Evolutionary conservation across 139 green algal genomes (phyloP).

Genomic region (Limnomonas spitsbergensis): DNA sequence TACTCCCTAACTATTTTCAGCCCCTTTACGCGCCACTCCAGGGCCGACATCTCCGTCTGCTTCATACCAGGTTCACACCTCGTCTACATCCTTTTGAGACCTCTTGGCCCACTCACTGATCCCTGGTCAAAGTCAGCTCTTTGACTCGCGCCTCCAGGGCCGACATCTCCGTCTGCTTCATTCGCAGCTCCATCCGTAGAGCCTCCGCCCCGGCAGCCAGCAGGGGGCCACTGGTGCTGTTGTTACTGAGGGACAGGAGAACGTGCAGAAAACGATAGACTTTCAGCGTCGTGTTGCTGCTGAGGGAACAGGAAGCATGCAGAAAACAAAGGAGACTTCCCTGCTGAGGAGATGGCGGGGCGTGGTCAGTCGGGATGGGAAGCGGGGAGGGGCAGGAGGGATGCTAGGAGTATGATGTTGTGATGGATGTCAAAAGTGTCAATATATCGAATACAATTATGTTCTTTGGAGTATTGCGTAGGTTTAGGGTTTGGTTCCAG

Average conservation of each 20-base stretch:
- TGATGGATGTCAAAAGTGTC: no score
- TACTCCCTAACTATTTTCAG: no score
- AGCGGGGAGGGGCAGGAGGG: no score
- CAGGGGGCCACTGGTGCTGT: background rate
- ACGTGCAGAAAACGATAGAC: background rate
- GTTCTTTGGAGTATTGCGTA: no score
- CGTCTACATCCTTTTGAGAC: no score
- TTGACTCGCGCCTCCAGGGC: conserved; percentile 54
- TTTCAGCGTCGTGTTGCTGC: background rate
- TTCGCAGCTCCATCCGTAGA: conserved; percentile 37
- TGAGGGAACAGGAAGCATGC: no score
- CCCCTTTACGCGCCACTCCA: conserved; percentile 59
- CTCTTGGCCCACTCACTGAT: conserved; percentile 57
- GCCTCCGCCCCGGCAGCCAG: conserved; percentile 39
- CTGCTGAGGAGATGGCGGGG: no score
- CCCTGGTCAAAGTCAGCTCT: conserved; percentile 73
- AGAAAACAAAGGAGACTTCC: no score
- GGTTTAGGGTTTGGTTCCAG: no score
- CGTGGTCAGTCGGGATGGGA: no score
- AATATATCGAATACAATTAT: no score
- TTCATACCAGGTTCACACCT: conserved; percentile 36
- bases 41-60: conserved; percentile 46
- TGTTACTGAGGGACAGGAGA: background rate
- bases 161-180: conserved; percentile 49
- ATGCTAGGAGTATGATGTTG: no score